These are phyloP conservation scores for Apophysomyces elegans DNA, from an alignment of 371 early-diverging fungal genomes.

Conservation along the genomic window DNA sequence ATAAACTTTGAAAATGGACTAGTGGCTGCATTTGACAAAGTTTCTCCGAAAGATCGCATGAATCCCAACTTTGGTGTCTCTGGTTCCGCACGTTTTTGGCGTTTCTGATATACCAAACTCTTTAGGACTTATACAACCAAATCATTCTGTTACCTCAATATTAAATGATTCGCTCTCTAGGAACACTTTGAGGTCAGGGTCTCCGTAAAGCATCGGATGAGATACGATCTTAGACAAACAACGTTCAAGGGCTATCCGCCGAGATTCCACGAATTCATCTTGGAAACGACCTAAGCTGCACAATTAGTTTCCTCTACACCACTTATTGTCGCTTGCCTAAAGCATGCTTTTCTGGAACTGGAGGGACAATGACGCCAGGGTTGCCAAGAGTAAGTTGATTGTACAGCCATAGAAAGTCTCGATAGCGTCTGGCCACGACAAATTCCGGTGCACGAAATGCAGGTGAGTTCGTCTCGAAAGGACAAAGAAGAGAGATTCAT, in stretches of 20 bases:
- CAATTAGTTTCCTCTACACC: not conserved
- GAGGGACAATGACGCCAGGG: conserved; percentile 92
- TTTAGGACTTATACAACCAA: no score
- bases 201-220: conserved; percentile 86
- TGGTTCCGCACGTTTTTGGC: conserved; percentile 53
- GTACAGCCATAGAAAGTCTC: conserved; percentile 95
- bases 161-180: conserved; percentile 88
- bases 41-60: conserved; percentile 55
- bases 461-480: conserved; percentile 75
- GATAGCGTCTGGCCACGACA: conserved; percentile 84
- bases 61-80: conserved; percentile 43
- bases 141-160: conserved; percentile 51
- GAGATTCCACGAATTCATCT: conserved; percentile 92
- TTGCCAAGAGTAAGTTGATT: conserved; percentile 79
- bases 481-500: not conserved
- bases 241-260: conserved; percentile 84
- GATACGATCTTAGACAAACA: conserved; percentile 80
- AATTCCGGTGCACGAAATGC: conserved; percentile 76
- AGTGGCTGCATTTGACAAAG: conserved; percentile 47
- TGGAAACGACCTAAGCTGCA: conserved; percentile 80
- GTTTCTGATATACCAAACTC: conserved; percentile 24
- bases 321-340: conserved; percentile 51
- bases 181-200: conserved; percentile 86
- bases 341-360: conserved; percentile 94
- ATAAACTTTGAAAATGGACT: conserved; percentile 52